These are phyloP conservation scores for Anthracocystis setariae DNA, from an alignment of 1,284 basidiomycete species.

Conservation along the genomic window DNA sequence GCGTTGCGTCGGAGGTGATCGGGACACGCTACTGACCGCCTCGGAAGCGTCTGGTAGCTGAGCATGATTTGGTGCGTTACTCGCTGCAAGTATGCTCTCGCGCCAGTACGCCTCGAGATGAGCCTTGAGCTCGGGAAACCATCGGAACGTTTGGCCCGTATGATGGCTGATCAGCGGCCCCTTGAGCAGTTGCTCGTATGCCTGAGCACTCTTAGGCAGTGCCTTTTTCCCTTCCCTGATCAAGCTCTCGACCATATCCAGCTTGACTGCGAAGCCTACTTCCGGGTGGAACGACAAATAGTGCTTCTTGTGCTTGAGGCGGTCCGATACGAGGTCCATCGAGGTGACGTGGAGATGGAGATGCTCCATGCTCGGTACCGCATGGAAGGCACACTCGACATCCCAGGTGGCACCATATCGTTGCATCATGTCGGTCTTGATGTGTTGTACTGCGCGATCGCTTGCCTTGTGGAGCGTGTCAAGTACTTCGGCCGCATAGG, in stretches of 20 bases:
- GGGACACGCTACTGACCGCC: neutral
- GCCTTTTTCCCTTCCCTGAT: slow-evolving; percentile 6
- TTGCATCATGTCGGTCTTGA: slow-evolving; percentile 83
- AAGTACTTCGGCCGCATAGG: slow-evolving; percentile 47
- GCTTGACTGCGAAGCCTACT: slow-evolving; percentile 83
- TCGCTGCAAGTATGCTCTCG: neutral
- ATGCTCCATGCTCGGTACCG: slow-evolving; percentile 73
- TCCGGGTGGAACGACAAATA: slow-evolving; percentile 92
- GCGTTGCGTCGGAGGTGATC: slow-evolving; percentile 1
- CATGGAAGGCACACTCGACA: slow-evolving; percentile 80
- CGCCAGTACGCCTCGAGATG: slow-evolving; percentile 37
- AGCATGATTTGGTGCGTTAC: neutral
- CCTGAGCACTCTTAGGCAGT: slow-evolving; percentile 16
- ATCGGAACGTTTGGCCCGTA: slow-evolving; percentile 14
- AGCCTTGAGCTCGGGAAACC: slow-evolving; percentile 36
- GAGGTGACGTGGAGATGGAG: slow-evolving; percentile 73
- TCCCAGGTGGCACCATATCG: slow-evolving; percentile 46
- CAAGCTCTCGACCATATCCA: slow-evolving; percentile 71
- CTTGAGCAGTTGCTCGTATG: slow-evolving; percentile 43
- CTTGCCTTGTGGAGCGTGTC: slow-evolving; percentile 34
- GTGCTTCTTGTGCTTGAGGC: slow-evolving; percentile 85
- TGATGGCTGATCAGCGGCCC: slow-evolving; percentile 29
- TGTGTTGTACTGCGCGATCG: slow-evolving; percentile 69
- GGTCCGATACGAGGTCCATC: slow-evolving; percentile 78
- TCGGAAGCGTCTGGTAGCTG: neutral